Conservation (phyloP, 495 filamentous ascomycete genomes). For the Penicillium nucicola region DNA sequence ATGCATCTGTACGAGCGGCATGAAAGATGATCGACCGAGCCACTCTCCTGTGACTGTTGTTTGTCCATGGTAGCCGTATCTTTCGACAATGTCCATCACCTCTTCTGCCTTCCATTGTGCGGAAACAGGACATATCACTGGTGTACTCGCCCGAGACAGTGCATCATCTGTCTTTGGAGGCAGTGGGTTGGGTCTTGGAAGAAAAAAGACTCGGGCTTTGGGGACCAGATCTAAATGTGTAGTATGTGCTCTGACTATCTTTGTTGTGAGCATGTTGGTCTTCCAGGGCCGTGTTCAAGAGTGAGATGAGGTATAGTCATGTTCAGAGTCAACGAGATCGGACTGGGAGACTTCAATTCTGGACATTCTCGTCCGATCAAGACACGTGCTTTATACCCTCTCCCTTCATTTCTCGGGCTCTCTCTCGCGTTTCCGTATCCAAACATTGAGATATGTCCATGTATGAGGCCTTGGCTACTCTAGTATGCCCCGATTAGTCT, state of each 20-base stretch:
- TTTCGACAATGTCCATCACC: conserved; percentile 2
- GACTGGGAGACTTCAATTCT: background rate
- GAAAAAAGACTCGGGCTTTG: background rate
- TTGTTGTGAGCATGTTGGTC: conserved; percentile 3
- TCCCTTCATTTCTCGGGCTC: no score
- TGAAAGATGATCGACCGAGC: conserved; percentile 5
- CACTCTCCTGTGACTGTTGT: conserved; percentile 2
- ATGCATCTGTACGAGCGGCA: conserved; percentile 2
- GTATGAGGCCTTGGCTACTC: no score
- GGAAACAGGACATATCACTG: background rate
- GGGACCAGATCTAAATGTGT: background rate
- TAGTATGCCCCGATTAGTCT: no score
- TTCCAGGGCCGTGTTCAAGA: background rate
- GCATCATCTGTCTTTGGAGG: background rate
- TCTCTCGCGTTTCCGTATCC: no score
- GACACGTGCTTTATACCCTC: no score
- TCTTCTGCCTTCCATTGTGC: background rate
- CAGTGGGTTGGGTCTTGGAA: background rate
- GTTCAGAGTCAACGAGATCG: background rate
- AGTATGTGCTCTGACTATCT: background rate
- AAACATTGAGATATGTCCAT: no score
- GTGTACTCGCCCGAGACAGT: background rate
- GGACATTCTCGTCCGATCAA: no score
- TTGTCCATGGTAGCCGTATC: conserved; percentile 1
- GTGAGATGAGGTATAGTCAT: background rate